phyloP scores from a whole-genome alignment of 345 rosid genomes.

The Eucalyptus sp. region DNA sequence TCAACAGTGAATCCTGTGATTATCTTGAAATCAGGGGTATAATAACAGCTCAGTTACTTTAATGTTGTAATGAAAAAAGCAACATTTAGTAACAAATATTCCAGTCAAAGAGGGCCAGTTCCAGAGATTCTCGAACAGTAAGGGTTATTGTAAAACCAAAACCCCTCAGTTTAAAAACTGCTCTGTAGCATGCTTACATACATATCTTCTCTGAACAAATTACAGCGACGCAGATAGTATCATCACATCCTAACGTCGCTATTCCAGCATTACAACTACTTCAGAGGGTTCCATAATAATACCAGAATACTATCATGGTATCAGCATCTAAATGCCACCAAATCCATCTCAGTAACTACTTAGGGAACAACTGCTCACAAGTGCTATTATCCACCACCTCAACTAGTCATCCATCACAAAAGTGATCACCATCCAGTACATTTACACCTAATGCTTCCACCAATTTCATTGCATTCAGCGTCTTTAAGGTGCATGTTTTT shows the following conservation, averaged over 20 bases:
- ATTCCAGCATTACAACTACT: neutral
- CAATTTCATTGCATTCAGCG: neutral
- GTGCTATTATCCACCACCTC: neutral
- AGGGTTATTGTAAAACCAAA: neutral
- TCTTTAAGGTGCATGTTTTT: neutral
- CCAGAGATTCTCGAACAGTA: neutral
- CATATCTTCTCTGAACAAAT: neutral
- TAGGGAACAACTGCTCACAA: neutral
- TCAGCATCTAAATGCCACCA: neutral
- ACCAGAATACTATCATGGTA: neutral
- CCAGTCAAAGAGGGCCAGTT: neutral
- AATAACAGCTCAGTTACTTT: neutral
- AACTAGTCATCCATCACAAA: neutral
- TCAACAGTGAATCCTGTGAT: neutral
- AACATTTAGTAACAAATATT: neutral
- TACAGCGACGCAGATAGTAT: neutral
- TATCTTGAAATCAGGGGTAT: neutral
- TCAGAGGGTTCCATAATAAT: neutral
- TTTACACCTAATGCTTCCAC: neutral
- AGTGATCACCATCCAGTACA: neutral
- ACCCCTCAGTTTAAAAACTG: neutral
- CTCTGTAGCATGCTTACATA: neutral
- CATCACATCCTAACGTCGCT: neutral
- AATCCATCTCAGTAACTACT: neutral
- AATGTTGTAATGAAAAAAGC: neutral